These are phyloP conservation scores for Starmerella riodocensis DNA, from an alignment of 805 yeast species.

Conservation along the genomic window DNA sequence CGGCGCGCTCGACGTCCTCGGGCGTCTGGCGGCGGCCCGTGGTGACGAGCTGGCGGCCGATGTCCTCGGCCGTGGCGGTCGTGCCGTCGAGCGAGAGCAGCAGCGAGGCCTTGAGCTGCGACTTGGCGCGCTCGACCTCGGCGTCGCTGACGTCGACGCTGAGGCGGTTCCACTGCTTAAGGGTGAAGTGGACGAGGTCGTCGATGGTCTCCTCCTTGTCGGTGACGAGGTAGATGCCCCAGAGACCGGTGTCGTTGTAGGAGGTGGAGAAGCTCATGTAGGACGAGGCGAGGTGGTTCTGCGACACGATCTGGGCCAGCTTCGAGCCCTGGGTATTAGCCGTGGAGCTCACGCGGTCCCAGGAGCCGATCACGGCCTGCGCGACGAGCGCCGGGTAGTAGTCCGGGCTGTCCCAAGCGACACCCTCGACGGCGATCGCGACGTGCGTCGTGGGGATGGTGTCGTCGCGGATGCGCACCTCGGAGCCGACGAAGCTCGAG, in stretches of 20 bases:
- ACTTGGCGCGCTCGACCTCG: constrained; percentile 87
- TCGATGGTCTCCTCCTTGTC: constrained; percentile 59
- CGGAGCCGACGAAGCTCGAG: constrained; percentile 77
- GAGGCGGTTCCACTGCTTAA: constrained; percentile 80
- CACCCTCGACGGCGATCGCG: constrained; percentile 95
- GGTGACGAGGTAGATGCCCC: constrained; percentile 90
- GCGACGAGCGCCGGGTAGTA: constrained; percentile 91
- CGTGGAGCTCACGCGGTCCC: constrained; percentile 87
- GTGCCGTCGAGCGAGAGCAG: constrained; percentile 84
- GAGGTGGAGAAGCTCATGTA: constrained; percentile 95
- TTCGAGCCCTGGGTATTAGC: constrained; percentile 79
- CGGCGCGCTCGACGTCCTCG: constrained; percentile 59
- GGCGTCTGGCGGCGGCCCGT: constrained; percentile 72
- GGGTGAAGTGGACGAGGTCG: constrained; percentile 56
- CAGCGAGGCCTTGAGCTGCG: constrained; percentile 86
- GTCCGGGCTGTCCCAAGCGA: constrained; percentile 91
- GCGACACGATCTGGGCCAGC: constrained; percentile 51
- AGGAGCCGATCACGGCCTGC: constrained; percentile 90
- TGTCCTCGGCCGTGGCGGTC: constrained; percentile 92
- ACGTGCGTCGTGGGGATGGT: constrained; percentile 79
- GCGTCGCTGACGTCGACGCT: constrained; percentile 67
- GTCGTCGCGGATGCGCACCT: constrained; percentile 68
- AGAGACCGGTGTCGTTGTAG: constrained; percentile 91
- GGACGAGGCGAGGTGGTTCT: constrained; percentile 67
- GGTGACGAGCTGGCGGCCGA: constrained; percentile 92